These are phyloP conservation scores for Uronychia binucleata DNA, from an alignment of 73 alveolate genomes.

Conservation along the genomic window DNA sequence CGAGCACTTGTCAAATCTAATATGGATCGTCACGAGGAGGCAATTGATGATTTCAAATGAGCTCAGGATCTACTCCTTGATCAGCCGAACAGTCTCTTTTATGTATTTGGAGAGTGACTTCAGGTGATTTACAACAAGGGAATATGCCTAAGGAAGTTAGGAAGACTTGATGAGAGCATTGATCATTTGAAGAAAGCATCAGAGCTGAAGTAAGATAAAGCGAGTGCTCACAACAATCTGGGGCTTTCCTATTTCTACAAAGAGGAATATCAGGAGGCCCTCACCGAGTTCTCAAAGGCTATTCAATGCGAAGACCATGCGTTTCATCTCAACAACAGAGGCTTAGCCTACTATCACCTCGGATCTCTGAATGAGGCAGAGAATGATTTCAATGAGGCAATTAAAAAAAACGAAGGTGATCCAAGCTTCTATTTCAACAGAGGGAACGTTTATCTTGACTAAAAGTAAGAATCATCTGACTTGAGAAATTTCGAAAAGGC, in stretches of 20 bases:
- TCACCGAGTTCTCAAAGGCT: slow-evolving; percentile 64
- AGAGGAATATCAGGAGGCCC: slow-evolving; percentile 70
- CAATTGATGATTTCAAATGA: slow-evolving; percentile 77
- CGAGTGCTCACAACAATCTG: slow-evolving; percentile 74
- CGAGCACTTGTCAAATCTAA: slow-evolving; percentile 84
- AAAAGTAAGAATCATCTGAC: no score
- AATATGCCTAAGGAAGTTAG: slow-evolving; percentile 72
- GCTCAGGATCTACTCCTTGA: slow-evolving; percentile 67
- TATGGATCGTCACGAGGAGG: slow-evolving; percentile 68
- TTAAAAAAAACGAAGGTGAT: slow-evolving; percentile 62
- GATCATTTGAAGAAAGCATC: slow-evolving; percentile 83
- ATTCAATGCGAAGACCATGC: slow-evolving; percentile 70
- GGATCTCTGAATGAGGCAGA: slow-evolving; percentile 70
- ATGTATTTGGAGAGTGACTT: slow-evolving; percentile 9
- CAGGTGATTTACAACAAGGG: slow-evolving; percentile 83
- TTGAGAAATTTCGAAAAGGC: slow-evolving; percentile 82
- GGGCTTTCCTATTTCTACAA: slow-evolving; percentile 83
- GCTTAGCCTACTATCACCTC: slow-evolving; percentile 73
- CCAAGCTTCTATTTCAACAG: slow-evolving; percentile 72
- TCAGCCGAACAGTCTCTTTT: slow-evolving; percentile 4
- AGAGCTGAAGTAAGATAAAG: slow-evolving; percentile 73
- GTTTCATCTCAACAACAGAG: slow-evolving; percentile 69
- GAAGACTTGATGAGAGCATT: slow-evolving; percentile 72
- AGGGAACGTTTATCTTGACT: slow-evolving; percentile 76
- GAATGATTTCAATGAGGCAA: slow-evolving; percentile 75